Base-by-base conservation (phyloP, 2,329 filamentous ascomycete genomes). In the Arthroderma sp. region DNA sequence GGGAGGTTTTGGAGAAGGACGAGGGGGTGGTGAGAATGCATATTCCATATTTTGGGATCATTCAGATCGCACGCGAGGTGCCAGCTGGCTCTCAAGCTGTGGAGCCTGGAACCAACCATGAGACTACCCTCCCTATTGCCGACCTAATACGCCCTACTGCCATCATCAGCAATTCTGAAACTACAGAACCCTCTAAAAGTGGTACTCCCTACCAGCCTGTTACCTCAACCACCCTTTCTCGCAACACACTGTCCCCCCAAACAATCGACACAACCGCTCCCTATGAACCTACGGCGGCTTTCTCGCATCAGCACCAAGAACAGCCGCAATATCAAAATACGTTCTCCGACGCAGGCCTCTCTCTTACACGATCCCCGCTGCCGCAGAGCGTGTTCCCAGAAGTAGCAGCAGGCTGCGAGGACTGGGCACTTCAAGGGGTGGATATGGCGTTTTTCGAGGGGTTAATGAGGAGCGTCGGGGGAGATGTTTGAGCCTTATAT, bases 1-100 rank as follows among this genome's bases (percentile, higher is more conserved):
- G 28, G 9, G 10, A 10, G 9, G 15, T 30, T 30, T 9, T 49
- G 5, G 44, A 44, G 4, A 50, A 53, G 9, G 45, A 27, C 7
- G 43, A 38, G 1, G 47, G 51, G 1, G 47, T 55, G 4, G 46
- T 70, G 2, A 50, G 51, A 11, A 63, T 73, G 8, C 54, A 61
- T 8, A 63, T 72, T 11, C 70, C 70, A 0, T 65, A 67, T 36
- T 57, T 69, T 22, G 67, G 68, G 1, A 60, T 55, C 1, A 56
- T 72, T 10, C 57, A 55, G 29, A 63, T 70, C 29, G 53, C 15
- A 8, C 39, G 27, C 39, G 39, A 30, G 27, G 39, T 11, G 53
- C 9, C 51, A 51, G 34, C 34, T 8, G 15, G 28, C 5, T n/a
- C 10, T 11, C 15, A 29, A 2, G 11, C 28, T 37, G 28, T 30